Evolutionary conservation across 805 yeast genomes (phyloP).

Genomic region (Pichia heedii): DNA sequence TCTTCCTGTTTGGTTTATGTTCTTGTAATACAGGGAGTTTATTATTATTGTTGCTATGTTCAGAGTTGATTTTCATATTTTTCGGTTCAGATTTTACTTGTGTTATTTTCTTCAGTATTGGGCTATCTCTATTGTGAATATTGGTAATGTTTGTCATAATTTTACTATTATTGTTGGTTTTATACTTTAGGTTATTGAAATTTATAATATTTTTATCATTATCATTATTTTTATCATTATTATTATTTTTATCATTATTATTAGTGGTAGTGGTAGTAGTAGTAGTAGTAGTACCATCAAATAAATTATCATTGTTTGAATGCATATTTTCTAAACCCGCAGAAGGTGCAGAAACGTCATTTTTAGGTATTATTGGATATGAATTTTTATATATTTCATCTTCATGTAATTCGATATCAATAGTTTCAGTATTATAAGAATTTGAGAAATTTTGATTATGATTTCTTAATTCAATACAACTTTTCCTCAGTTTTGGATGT

Average conservation of each 20-base stretch:
- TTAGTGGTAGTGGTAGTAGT: no score
- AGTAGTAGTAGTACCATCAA: background rate
- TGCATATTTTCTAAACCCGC: conserved; percentile 10
- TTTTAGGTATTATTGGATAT: background rate
- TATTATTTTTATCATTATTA: no score
- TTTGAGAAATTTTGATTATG: conserved; percentile 15
- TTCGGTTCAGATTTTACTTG: no score
- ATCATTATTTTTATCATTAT: no score
- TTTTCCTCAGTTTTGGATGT: conserved; percentile 14
- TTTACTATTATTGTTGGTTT: no score
- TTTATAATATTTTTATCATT: no score
- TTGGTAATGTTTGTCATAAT: no score
- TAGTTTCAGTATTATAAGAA: conserved; percentile 33
- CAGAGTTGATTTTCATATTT: no score
- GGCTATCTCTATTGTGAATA: no score
- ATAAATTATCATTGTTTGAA: background rate
- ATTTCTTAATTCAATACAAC: conserved; percentile 20
- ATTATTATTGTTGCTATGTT: no score
- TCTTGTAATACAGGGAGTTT: background rate
- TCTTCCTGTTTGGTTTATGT: background rate
- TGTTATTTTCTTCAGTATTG: no score
- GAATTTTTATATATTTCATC: conserved; percentile 6
- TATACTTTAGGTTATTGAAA: no score
- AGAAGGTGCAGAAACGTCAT: background rate
- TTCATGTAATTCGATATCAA: conserved; percentile 40